Conservation (phyloP, 371 early-diverging fungal genomes). For the Mucor piriformis region DNA sequence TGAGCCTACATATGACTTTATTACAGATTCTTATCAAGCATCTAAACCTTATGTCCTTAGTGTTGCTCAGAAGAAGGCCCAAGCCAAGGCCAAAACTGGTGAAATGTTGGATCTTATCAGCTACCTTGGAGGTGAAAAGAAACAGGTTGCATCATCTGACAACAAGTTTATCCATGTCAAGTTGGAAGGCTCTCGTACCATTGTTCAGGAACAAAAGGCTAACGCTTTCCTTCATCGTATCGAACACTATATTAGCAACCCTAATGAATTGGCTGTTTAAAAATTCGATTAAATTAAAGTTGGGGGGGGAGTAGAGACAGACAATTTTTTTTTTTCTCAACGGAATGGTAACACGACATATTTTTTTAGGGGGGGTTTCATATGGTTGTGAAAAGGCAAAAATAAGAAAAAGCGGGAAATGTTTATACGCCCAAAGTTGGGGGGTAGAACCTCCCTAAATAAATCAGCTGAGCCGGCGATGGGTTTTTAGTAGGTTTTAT, state of each 20-base stretch:
- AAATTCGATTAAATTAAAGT: too few species aligned
- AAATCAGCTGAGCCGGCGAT: too few species aligned
- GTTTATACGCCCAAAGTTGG: background rate
- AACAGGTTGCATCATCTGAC: conserved; percentile 18
- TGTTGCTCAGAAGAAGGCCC: conserved; percentile 22
- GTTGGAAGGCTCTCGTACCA: conserved; percentile 44
- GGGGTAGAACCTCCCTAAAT: too few species aligned
- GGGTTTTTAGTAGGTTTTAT: too few species aligned
- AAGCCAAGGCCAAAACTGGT: conserved; percentile 11
- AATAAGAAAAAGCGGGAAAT: conserved; percentile 1
- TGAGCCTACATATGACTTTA: conserved; percentile 49
- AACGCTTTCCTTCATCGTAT: conserved; percentile 51
- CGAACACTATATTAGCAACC: conserved; percentile 51
- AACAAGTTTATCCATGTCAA: conserved; percentile 35
- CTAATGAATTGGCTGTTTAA: conserved; percentile 37
- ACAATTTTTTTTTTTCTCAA: background rate
- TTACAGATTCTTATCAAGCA: conserved; percentile 41
- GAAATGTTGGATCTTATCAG: conserved; percentile 47
- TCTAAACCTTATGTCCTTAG: conserved; percentile 45
- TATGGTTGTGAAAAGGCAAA: background rate
- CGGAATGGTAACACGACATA: conserved; percentile 5
- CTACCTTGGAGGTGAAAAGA: conserved; percentile 36
- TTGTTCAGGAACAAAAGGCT: conserved; percentile 42
- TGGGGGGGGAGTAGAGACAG: too few species aligned
- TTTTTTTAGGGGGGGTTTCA: background rate